These are phyloP conservation scores for Cryptococcus floricola DNA, from an alignment of 1,284 basidiomycete genomes.

Conservation along the genomic window DNA sequence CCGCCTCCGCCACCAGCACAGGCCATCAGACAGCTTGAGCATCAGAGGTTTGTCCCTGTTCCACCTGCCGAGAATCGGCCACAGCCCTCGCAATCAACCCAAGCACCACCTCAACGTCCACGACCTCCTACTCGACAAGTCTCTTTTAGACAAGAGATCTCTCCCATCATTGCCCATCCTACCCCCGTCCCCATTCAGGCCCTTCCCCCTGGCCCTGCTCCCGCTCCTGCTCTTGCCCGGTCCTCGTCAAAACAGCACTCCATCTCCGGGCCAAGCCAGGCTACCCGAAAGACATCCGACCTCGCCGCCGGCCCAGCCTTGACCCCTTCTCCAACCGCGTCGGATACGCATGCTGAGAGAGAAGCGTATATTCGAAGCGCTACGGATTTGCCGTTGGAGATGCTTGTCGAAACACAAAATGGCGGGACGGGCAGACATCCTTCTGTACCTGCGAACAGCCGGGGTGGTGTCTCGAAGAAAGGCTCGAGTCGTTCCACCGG, in stretches of 20 bases:
- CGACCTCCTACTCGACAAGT: constrained; percentile 1
- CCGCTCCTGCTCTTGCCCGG: background rate
- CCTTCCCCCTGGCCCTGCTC: background rate
- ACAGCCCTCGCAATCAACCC: background rate
- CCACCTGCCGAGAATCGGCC: background rate
- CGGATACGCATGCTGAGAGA: constrained; percentile 18
- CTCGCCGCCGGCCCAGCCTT: no score
- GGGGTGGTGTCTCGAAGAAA: background rate
- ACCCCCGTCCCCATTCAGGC: background rate
- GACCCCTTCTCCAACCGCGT: constrained; percentile 8
- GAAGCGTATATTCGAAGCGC: constrained; percentile 38
- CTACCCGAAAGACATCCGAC: background rate
- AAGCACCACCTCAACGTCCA: background rate
- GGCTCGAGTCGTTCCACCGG: constrained; percentile 4
- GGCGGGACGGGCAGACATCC: background rate
- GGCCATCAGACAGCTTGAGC: background rate
- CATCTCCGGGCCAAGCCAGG: constrained; percentile 4
- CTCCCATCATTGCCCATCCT: constrained; percentile 5
- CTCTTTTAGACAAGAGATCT: background rate
- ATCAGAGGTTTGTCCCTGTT: background rate
- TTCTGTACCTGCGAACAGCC: background rate
- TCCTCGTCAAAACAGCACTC: background rate
- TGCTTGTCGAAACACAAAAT: constrained; percentile 20
- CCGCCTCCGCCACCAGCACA: constrained; percentile 4
- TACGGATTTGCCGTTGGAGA: constrained; percentile 33